phyloP scores from a whole-genome alignment of 331 rosid species.

The Cucumis variabilis region DNA sequence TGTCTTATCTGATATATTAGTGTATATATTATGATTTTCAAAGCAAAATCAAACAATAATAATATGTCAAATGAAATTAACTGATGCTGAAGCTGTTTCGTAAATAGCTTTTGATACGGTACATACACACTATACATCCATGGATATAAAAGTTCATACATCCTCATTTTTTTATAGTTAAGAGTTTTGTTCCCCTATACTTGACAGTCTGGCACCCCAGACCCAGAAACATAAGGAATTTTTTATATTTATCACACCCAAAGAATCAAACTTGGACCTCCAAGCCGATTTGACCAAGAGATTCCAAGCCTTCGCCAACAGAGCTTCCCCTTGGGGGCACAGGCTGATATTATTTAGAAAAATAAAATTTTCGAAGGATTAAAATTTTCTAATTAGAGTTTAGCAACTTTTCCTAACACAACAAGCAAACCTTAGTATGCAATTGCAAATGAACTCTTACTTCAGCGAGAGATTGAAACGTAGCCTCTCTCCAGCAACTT shows the following conservation, averaged over 20 bases:
- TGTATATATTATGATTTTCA: neutral
- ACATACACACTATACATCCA: neutral
- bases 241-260: neutral
- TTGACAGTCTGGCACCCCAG: neutral
- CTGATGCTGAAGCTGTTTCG: neutral
- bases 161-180: neutral
- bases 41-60: neutral
- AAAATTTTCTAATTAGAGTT: neutral
- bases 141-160: neutral
- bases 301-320: neutral
- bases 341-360: neutral
- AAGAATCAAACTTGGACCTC: neutral
- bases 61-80: neutral
- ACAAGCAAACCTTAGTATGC: neutral
- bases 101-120: neutral
- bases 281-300: neutral
- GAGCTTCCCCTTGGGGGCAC: neutral
- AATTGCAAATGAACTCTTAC: conserved; percentile 64
- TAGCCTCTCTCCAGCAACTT: conserved; percentile 96
- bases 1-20: neutral
- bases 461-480: conserved; percentile 76
- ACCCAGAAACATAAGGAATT: neutral
- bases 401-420: neutral
- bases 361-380: neutral
- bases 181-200: neutral